Conservation (phyloP, 139 green algal species). For the Micromonas commoda region DNA sequence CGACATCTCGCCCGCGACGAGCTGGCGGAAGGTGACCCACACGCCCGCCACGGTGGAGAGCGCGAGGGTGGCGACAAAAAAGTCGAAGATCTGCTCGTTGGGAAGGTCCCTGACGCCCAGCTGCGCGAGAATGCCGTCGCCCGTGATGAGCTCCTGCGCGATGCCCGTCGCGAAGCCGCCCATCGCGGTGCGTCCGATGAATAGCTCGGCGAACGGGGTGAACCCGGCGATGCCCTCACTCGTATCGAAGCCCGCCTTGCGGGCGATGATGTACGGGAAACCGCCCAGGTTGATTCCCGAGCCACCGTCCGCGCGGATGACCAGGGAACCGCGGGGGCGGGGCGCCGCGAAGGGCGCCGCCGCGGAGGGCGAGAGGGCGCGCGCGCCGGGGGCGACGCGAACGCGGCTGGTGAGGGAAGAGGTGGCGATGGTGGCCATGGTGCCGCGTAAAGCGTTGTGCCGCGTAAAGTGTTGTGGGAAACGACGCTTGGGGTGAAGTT, state of each 20-base stretch:
- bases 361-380: no score
- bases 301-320: not conserved
- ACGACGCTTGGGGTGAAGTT: no score
- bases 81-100: not conserved
- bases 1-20: not conserved
- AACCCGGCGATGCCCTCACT: constrained; percentile 24
- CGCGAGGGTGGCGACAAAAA: not conserved
- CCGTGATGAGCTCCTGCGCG: not conserved
- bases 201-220: constrained; percentile 23
- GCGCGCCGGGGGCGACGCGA: no score
- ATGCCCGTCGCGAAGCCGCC: constrained; percentile 6
- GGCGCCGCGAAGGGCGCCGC: no score
- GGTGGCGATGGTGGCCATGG: not conserved
- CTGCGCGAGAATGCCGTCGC: constrained; percentile 11
- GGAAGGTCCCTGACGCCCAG: not conserved
- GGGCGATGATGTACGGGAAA: not conserved
- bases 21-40: not conserved
- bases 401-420: not conserved
- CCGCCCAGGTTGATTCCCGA: not conserved
- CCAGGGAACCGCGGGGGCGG: not conserved
- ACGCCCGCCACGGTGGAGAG: not conserved
- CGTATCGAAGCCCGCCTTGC: not conserved
- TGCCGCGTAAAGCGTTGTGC: no score
- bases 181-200: constrained; percentile 15
- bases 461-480: no score